Conservation (phyloP, 2,329 filamentous ascomycete genomes). For the Metarhizium brunneum region DNA sequence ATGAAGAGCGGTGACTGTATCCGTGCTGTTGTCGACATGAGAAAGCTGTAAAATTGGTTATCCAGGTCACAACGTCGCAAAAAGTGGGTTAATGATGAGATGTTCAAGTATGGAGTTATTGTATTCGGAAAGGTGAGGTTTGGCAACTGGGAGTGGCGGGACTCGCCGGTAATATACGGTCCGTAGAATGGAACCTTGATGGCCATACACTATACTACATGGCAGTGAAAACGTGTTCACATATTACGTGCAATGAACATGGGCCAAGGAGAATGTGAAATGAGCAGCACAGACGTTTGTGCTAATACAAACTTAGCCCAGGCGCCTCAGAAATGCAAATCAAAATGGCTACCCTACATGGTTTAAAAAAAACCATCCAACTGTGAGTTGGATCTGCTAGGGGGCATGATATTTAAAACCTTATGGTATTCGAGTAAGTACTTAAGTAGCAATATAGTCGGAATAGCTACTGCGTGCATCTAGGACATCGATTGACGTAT, state of each 20-base stretch:
- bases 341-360: too few relatives aligned
- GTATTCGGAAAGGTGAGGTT: not conserved
- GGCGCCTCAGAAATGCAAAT: too few relatives aligned
- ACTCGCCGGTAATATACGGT: not conserved
- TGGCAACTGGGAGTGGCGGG: not conserved
- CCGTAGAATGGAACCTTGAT: not conserved
- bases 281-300: not conserved
- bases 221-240: not conserved
- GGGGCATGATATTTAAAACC: too few relatives aligned
- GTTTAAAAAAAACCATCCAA: too few relatives aligned
- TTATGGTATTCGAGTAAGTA: too few relatives aligned
- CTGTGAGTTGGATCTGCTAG: too few relatives aligned
- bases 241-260: not conserved
- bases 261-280: not conserved
- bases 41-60: conserved; percentile 19
- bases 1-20: conserved; percentile 99
- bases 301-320: not conserved
- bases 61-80: not conserved
- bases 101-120: not conserved
- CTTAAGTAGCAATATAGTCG: too few relatives aligned
- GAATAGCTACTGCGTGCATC: too few relatives aligned
- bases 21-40: conserved; percentile 75
- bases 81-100: not conserved
- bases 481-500: too few relatives aligned
- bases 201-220: not conserved